Conservation (phyloP, 129 eudicot species). For the Helichrysum umbraculigerum region DNA sequence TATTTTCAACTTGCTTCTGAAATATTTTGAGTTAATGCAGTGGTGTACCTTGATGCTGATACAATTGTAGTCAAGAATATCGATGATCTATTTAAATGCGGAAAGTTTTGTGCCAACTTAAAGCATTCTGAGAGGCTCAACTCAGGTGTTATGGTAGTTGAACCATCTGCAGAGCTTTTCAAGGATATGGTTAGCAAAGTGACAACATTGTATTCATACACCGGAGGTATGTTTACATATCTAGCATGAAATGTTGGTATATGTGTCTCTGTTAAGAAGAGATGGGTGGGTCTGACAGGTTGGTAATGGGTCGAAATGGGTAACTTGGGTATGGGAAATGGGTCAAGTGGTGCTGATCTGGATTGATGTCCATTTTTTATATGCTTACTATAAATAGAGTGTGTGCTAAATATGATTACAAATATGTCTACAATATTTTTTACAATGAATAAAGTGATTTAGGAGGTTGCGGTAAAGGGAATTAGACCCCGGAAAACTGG, state of each 20-base stretch:
- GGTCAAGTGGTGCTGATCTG: background rate
- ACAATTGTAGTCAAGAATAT: conserved; percentile 89
- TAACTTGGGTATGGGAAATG: background rate
- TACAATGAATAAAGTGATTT: background rate
- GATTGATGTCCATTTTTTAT: background rate
- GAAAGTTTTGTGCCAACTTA: conserved; percentile 91
- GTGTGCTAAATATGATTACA: background rate
- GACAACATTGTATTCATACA: conserved; percentile 73
- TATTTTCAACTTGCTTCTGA: conserved; percentile 18
- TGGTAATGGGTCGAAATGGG: background rate
- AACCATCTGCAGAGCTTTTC: conserved; percentile 80
- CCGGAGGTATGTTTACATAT: conserved; percentile 70
- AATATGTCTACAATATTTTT: background rate
- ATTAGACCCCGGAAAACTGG: background rate
- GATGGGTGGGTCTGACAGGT: background rate
- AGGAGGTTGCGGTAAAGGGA: background rate
- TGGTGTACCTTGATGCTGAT: conserved; percentile 98
- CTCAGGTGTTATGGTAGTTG: conserved; percentile 97
- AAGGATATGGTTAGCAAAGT: conserved; percentile 91
- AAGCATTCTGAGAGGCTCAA: conserved; percentile 97
- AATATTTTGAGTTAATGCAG: conserved; percentile 47
- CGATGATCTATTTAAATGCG: conserved; percentile 88
- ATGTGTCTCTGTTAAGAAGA: background rate
- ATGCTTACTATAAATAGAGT: background rate
- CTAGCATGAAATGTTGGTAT: background rate